Conservation (phyloP, 2,329 filamentous ascomycete species). For the Erysiphe neolycopersici region DNA sequence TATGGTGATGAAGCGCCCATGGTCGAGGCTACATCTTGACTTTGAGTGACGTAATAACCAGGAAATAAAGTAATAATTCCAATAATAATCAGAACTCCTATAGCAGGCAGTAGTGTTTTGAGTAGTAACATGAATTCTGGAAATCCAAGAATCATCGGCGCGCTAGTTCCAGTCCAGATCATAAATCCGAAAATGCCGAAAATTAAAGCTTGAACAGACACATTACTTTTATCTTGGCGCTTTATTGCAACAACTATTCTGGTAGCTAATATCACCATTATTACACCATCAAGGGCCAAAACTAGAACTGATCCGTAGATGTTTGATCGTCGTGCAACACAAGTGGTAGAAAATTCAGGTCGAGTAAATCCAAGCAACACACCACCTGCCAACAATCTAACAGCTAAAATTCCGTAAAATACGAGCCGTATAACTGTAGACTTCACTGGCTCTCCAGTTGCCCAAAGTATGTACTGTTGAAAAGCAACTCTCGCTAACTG, state of each 20-base stretch:
- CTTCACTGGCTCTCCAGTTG: conserved; percentile 9
- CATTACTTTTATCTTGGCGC: conserved; percentile 5
- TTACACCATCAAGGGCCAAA: conserved; percentile 10
- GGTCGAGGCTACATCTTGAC: conserved; percentile 7
- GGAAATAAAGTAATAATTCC: conserved; percentile 10
- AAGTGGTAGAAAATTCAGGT: conserved; percentile 11
- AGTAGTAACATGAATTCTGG: conserved; percentile 8
- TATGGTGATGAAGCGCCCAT: conserved; percentile 13
- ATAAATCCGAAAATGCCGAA: conserved; percentile 9
- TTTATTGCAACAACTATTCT: conserved; percentile 7
- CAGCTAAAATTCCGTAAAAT: conserved; percentile 9
- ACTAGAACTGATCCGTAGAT: conserved; percentile 11
- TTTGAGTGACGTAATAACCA: conserved; percentile 6
- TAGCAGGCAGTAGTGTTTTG: conserved; percentile 12
- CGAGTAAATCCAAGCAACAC: conserved; percentile 12
- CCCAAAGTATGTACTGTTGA: conserved; percentile 14
- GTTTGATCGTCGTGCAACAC: conserved; percentile 10
- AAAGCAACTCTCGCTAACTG: conserved; percentile 12
- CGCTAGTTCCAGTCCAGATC: conserved; percentile 12
- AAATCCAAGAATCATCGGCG: conserved; percentile 13
- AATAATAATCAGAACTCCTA: conserved; percentile 11
- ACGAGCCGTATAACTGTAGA: conserved; percentile 8
- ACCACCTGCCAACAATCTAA: conserved; percentile 10
- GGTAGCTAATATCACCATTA: conserved; percentile 9
- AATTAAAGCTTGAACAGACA: conserved; percentile 6